phyloP scores from a whole-genome alignment of 176 grass and related monocot species.

The Pontederia paniculata region DNA sequence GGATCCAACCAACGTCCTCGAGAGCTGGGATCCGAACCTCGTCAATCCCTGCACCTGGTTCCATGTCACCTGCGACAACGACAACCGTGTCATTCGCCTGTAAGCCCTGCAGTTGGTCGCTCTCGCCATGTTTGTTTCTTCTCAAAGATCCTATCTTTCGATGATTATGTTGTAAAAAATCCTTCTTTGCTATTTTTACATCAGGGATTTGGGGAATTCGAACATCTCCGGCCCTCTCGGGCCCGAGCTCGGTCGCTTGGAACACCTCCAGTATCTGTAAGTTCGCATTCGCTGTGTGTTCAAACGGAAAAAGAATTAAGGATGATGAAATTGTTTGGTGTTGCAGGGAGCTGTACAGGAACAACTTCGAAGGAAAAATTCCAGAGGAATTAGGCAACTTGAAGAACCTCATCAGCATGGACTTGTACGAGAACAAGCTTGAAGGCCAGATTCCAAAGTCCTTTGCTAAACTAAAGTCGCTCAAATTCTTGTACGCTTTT shows the following conservation, averaged over 20 bases:
- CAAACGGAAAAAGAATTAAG: slow-evolving; percentile 9
- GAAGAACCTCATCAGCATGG: slow-evolving; percentile 90
- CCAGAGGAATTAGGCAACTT: slow-evolving; percentile 73
- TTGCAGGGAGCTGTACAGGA: slow-evolving; percentile 80
- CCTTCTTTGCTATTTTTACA: slow-evolving; percentile 6
- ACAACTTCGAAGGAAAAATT: slow-evolving; percentile 64
- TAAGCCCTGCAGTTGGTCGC: slow-evolving; percentile 11
- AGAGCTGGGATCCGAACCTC: slow-evolving; percentile 96
- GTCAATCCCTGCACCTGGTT: slow-evolving; percentile 99
- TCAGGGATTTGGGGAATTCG: slow-evolving; percentile 94
- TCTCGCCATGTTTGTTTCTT: not conserved
- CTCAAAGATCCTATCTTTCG: not conserved
- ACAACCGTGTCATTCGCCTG: slow-evolving; percentile 76
- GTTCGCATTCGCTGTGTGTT: not conserved
- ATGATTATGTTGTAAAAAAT: not conserved
- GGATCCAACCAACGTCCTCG: slow-evolving; percentile 82
- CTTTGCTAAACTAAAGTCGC: slow-evolving; percentile 64
- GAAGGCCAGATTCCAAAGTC: slow-evolving; percentile 73
- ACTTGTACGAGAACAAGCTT: slow-evolving; percentile 73
- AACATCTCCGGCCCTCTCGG: slow-evolving; percentile 83
- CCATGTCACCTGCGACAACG: slow-evolving; percentile 73
- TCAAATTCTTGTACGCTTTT: slow-evolving; percentile 71
- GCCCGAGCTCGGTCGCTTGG: slow-evolving; percentile 66
- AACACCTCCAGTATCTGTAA: slow-evolving; percentile 82
- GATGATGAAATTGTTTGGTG: not conserved